Conservation (phyloP, 805 yeast genomes). For the Candida silvicultrix region DNA sequence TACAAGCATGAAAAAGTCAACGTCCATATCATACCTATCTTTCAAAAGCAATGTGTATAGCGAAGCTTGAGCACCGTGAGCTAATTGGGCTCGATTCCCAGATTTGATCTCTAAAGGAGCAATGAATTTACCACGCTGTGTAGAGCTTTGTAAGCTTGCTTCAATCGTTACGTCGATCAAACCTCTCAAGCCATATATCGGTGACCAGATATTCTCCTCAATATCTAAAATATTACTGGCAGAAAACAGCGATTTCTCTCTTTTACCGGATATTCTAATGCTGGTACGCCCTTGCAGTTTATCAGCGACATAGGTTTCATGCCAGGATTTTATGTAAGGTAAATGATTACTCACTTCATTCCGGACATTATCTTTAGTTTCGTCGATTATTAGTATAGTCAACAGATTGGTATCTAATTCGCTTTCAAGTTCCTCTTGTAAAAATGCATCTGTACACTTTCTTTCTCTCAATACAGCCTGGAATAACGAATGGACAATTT, state of each 20-base stretch:
- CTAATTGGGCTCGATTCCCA: slow-evolving; percentile 52
- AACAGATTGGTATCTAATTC: slow-evolving; percentile 38
- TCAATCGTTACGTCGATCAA: slow-evolving; percentile 83
- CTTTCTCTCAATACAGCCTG: slow-evolving; percentile 39
- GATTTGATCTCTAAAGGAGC: slow-evolving; percentile 90
- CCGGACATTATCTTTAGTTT: slow-evolving; percentile 37
- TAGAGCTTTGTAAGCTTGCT: slow-evolving; percentile 36
- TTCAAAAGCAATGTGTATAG: slow-evolving; percentile 72
- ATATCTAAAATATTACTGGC: slow-evolving; percentile 68
- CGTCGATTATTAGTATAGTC: slow-evolving; percentile 50
- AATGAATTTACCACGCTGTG: slow-evolving; percentile 38
- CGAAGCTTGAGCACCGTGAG: slow-evolving; percentile 84
- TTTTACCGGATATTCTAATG: slow-evolving; percentile 21
- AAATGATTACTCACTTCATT: slow-evolving; percentile 40
- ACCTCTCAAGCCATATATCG: slow-evolving; percentile 84
- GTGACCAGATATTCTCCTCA: slow-evolving; percentile 92
- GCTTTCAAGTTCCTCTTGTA: slow-evolving; percentile 29
- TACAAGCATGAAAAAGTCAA: slow-evolving; percentile 59
- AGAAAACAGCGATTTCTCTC: slow-evolving; percentile 36
- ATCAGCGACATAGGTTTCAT: slow-evolving; percentile 34
- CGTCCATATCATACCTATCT: slow-evolving; percentile 71
- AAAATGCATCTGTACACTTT: slow-evolving; percentile 20
- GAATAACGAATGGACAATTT: slow-evolving; percentile 71
- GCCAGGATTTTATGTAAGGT: slow-evolving; percentile 48
- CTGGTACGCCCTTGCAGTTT: slow-evolving; percentile 18